Conservation (phyloP, 2,329 filamentous ascomycete species). For the Trichoderma endophyticum region DNA sequence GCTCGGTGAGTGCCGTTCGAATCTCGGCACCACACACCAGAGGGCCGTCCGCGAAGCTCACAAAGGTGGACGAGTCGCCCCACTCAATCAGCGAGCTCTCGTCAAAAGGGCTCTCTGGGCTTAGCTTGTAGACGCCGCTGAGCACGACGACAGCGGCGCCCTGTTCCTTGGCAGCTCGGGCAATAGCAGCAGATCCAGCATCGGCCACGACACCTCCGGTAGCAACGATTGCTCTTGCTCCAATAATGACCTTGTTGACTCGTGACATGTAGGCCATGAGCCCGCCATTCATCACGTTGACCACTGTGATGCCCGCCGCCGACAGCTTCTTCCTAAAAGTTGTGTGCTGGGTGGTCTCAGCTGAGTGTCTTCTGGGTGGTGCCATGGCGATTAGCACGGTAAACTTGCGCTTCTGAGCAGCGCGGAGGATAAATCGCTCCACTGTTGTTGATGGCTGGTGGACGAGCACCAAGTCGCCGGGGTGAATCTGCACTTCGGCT, state of each 20-base stretch:
- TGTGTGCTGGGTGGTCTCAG: conserved; percentile 43
- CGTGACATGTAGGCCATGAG: conserved; percentile 92
- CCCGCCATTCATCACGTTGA: conserved; percentile 79
- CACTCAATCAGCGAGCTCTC: conserved; percentile 81
- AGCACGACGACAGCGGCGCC: conserved; percentile 84
- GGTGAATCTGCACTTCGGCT: conserved; percentile 87
- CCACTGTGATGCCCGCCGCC: conserved; percentile 74
- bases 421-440: conserved; percentile 83
- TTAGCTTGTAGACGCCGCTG: conserved; percentile 89
- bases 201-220: conserved; percentile 85
- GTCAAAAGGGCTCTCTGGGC: conserved; percentile 82
- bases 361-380: conserved; percentile 39
- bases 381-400: conserved; percentile 81
- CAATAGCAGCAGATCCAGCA: conserved; percentile 78
- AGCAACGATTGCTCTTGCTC: conserved; percentile 80
- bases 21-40: conserved; percentile 76
- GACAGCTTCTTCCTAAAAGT: conserved; percentile 74
- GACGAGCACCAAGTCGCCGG: conserved; percentile 87
- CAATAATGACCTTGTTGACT: conserved; percentile 91
- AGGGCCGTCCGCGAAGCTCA: conserved; percentile 74
- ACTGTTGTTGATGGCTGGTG: conserved; percentile 83
- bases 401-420: conserved; percentile 85
- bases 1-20: conserved; percentile 76
- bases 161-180: conserved; percentile 78
- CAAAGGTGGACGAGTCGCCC: conserved; percentile 73